phyloP scores from a whole-genome alignment of 345 rosid species.

The Aurinia saxatilis region DNA sequence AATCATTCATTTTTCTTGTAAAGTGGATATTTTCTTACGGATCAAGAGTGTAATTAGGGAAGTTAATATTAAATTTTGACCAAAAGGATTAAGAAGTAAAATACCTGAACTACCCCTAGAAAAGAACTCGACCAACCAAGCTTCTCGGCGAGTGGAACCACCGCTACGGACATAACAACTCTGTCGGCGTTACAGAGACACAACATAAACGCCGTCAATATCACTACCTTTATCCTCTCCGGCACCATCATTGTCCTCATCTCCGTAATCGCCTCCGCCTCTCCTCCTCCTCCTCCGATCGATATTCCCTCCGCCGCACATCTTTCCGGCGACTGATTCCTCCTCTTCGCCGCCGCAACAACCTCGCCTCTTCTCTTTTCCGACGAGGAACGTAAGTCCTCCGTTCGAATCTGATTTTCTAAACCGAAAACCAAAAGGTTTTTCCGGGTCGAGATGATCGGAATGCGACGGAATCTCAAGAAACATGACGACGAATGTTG shows the following conservation, averaged over 20 bases:
- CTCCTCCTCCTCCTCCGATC: slow-evolving; percentile 36
- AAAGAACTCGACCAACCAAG: slow-evolving; percentile 87
- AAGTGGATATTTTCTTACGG: neutral
- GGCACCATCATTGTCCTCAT: slow-evolving; percentile 27
- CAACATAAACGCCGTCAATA: slow-evolving; percentile 66
- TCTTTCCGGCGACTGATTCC: slow-evolving; percentile 13
- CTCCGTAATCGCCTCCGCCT: slow-evolving; percentile 16
- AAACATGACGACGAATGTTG: slow-evolving; percentile 25
- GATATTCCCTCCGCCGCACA: slow-evolving; percentile 74
- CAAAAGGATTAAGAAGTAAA: neutral
- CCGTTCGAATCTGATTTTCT: slow-evolving; percentile 11
- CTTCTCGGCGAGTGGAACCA: slow-evolving; percentile 85
- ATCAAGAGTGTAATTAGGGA: slow-evolving; percentile 12
- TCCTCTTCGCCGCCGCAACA: neutral
- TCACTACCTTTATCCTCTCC: slow-evolving; percentile 87
- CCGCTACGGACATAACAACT: slow-evolving; percentile 87
- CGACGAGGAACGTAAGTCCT: neutral
- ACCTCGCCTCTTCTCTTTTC: slow-evolving; percentile 7
- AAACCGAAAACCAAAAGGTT: slow-evolving; percentile 27
- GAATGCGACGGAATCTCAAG: slow-evolving; percentile 15
- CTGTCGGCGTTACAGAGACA: slow-evolving; percentile 92
- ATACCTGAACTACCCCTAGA: slow-evolving; percentile 92
- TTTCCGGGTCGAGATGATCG: slow-evolving; percentile 14
- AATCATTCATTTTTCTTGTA: neutral
- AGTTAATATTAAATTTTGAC: neutral